These are phyloP conservation scores for Botrytis pseudocinerea DNA, from an alignment of 2,329 filamentous ascomycete genomes.

Conservation along the genomic window DNA sequence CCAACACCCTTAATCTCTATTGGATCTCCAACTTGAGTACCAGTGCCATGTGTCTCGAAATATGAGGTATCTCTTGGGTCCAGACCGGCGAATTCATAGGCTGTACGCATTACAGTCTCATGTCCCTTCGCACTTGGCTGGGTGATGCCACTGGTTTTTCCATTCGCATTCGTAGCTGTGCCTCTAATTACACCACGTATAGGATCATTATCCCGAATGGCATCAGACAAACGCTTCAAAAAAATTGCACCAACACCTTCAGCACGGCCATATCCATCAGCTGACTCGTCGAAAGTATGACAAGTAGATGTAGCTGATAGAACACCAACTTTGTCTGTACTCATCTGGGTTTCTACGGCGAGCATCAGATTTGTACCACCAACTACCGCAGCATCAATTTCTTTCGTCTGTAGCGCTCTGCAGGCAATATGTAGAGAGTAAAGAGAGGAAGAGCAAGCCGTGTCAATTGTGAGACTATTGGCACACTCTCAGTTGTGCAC, in stretches of 20 bases:
- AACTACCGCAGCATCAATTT: conserved; percentile 40
- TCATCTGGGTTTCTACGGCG: conserved; percentile 7
- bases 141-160: conserved; percentile 17
- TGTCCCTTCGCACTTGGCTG: conserved; percentile 49
- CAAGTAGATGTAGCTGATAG: conserved; percentile 24
- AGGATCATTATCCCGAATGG: conserved; percentile 45
- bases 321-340: conserved; percentile 42
- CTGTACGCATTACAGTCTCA: conserved; percentile 7
- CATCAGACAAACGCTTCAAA: conserved; percentile 46
- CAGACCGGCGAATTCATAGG: conserved; percentile 19
- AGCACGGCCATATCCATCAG: conserved; percentile 47
- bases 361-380: conserved; percentile 33
- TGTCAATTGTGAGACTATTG: conserved; percentile 46
- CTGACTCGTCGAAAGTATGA: conserved; percentile 29
- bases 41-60: conserved; percentile 20
- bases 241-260: conserved; percentile 47
- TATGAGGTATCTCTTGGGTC: conserved; percentile 20
- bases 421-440: conserved; percentile 47
- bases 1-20: conserved; percentile 9
- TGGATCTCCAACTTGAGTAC: conserved; percentile 22
- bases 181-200: conserved; percentile 47
- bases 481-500: background rate
- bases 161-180: conserved; percentile 45
- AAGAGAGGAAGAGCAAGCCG: conserved; percentile 49
- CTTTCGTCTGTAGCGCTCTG: conserved; percentile 45